These are phyloP conservation scores for Pichiaceae sp. DNA, from an alignment of 1,139 yeast genomes.

Conservation along the genomic window DNA sequence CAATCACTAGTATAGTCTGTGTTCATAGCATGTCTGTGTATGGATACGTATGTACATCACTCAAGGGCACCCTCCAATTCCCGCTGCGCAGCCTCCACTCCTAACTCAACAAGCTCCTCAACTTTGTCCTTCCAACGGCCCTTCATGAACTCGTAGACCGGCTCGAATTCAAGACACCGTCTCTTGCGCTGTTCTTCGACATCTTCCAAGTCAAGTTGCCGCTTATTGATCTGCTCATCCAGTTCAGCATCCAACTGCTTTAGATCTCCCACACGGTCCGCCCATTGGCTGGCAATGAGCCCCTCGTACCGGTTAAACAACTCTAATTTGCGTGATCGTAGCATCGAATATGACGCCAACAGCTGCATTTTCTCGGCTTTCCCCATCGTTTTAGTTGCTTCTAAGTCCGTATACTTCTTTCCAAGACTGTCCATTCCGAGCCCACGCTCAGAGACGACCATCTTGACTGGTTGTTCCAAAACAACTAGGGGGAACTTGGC, in stretches of 20 bases:
- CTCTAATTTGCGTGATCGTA: slow-evolving; percentile 3
- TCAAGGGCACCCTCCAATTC: slow-evolving; percentile 7
- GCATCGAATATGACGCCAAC: slow-evolving; percentile 3
- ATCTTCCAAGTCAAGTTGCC: slow-evolving; percentile 16
- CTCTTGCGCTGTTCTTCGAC: slow-evolving; percentile 15
- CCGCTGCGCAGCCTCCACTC: slow-evolving; percentile 17
- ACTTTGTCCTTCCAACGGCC: slow-evolving; percentile 22
- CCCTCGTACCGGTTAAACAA: neutral
- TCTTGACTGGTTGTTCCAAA: neutral
- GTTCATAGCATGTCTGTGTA: slow-evolving; percentile 1
- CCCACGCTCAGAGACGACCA: neutral
- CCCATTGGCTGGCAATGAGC: slow-evolving; percentile 3
- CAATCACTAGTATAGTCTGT: no score
- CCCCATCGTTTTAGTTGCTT: neutral
- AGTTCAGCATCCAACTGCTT: slow-evolving; percentile 14
- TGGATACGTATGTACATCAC: neutral
- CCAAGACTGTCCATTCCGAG: neutral
- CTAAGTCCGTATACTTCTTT: neutral
- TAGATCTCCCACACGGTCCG: slow-evolving; percentile 9
- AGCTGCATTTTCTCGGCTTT: slow-evolving; percentile 4
- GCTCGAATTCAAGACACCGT: slow-evolving; percentile 17
- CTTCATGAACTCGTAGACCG: slow-evolving; percentile 18
- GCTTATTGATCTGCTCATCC: slow-evolving; percentile 7
- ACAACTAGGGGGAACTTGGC: slow-evolving; percentile 1
- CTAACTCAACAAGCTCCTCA: slow-evolving; percentile 20